phyloP scores from a whole-genome alignment of 2,329 filamentous ascomycete genomes.

The Plectosphaerella sp. region DNA sequence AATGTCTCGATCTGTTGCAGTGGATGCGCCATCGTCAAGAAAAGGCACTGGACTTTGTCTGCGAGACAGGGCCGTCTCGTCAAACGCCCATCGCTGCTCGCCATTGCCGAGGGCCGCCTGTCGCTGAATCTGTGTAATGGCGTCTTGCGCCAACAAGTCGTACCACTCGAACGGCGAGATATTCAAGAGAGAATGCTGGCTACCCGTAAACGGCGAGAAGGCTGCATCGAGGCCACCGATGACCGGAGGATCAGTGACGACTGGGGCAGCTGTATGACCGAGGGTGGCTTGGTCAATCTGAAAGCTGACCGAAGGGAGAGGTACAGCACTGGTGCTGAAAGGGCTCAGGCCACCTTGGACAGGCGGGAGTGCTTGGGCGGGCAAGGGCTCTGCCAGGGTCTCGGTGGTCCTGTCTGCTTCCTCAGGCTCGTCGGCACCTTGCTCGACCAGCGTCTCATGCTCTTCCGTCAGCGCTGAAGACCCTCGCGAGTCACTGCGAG shows the following conservation, averaged over 20 bases:
- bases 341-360: too few species aligned
- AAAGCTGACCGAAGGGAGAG: too few species aligned
- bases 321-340: too few species aligned
- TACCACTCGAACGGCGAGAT: constrained; percentile 10
- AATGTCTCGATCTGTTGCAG: background rate
- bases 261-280: too few species aligned
- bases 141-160: constrained; percentile 7
- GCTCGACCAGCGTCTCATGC: too few species aligned
- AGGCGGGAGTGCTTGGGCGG: too few species aligned
- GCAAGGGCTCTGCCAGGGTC: background rate
- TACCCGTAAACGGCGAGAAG: constrained; percentile 5
- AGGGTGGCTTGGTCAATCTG: too few species aligned
- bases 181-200: constrained; percentile 5
- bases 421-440: too few species aligned
- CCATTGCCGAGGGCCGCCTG: constrained; percentile 1
- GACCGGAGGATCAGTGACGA: too few species aligned
- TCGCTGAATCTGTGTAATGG: constrained; percentile 6
- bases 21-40: background rate
- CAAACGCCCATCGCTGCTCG: constrained; percentile 5
- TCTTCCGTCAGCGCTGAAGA: too few species aligned
- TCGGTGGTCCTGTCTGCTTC: too few species aligned
- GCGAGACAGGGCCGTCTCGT: constrained; percentile 5
- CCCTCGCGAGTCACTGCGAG: too few species aligned
- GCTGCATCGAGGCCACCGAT: background rate
- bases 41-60: constrained; percentile 7